Evolutionary conservation across 1,284 basidiomycete species (phyloP).

Genomic region (Lentinula novae-zelandiae): DNA sequence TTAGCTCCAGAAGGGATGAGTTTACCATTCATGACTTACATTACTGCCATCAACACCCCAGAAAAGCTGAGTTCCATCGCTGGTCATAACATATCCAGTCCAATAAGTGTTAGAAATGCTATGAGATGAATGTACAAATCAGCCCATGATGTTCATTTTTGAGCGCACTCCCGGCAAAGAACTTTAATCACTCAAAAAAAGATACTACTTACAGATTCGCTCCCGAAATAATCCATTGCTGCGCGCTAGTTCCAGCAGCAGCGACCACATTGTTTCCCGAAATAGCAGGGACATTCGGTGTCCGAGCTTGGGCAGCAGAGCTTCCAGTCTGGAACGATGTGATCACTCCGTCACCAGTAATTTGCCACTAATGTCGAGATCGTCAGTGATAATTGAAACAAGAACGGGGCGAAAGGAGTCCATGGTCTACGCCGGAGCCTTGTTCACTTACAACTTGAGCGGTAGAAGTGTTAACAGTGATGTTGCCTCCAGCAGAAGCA

Average conservation of each 20-base stretch:
- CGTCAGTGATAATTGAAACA: too few species aligned
- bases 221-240: not conserved
- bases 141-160: too few species aligned
- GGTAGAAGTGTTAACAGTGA: not conserved
- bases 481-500: not conserved
- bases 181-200: too few species aligned
- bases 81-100: not conserved
- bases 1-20: too few species aligned
- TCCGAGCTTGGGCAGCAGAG: not conserved
- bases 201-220: not conserved
- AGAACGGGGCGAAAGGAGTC: too few species aligned
- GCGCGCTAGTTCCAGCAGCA: not conserved
- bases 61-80: not conserved
- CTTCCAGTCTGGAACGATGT: not conserved
- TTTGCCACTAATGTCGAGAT: not conserved
- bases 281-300: not conserved
- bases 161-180: too few species aligned
- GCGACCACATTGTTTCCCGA: not conserved
- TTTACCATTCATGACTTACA: not conserved
- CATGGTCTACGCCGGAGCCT: not conserved
- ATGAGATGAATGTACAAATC: not conserved
- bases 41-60: not conserved
- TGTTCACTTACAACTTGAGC: not conserved
- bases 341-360: not conserved
- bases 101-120: not conserved